phyloP scores from a whole-genome alignment of 257 asterid genomes.

The Nicotiana noctiflora region DNA sequence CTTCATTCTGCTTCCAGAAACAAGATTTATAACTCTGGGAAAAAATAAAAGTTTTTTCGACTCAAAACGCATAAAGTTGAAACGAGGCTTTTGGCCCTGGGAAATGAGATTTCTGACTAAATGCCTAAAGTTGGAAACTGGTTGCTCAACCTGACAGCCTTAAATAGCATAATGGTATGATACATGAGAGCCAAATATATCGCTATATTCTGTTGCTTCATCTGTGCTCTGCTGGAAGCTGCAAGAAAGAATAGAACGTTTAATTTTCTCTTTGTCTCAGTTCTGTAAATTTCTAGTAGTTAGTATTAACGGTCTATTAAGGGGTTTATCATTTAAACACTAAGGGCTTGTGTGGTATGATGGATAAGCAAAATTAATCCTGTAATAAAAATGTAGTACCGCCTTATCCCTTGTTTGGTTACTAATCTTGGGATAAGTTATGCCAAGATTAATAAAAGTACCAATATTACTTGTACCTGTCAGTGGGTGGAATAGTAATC shows the following conservation, averaged over 20 bases:
- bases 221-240: not conserved
- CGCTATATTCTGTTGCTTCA: not conserved
- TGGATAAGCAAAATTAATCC: no score
- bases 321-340: not conserved
- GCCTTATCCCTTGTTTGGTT: no score
- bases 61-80: not conserved
- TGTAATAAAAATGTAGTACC: no score
- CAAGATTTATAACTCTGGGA: not conserved
- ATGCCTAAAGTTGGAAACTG: not conserved
- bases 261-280: not conserved
- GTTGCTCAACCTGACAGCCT: not conserved
- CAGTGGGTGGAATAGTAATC: no score
- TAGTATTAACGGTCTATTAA: not conserved
- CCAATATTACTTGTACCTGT: no score
- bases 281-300: slow-evolving; percentile 1
- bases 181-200: not conserved
- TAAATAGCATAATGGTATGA: not conserved
- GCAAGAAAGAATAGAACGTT: not conserved
- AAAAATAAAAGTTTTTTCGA: not conserved
- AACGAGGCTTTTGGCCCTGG: not conserved
- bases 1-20: not conserved
- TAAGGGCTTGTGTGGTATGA: not conserved
- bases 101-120: not conserved
- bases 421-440: no score
- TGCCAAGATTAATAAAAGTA: no score